Evolutionary conservation across 441 rosid genomes (phyloP).

Genomic region (Brassica balearica): DNA sequence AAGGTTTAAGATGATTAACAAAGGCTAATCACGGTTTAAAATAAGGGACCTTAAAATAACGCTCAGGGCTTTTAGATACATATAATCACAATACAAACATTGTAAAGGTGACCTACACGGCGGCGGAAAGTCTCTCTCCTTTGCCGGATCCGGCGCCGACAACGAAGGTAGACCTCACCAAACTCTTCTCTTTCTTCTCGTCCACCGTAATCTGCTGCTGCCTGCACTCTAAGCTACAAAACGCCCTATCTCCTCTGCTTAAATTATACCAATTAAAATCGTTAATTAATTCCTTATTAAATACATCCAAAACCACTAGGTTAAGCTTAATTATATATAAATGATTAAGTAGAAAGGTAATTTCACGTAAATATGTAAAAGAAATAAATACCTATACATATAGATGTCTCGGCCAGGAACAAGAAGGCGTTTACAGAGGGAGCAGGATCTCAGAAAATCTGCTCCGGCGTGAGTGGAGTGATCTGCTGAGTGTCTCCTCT

Average conservation of each 20-base stretch:
- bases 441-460: slow-evolving; percentile 65
- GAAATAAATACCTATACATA: slow-evolving; percentile 71
- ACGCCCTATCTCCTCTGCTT: slow-evolving; percentile 78
- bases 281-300: slow-evolving; percentile 39
- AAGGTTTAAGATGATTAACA: slow-evolving; percentile 11
- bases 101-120: slow-evolving; percentile 29
- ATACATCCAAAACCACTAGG: background rate
- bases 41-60: background rate
- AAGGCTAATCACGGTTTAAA: slow-evolving; percentile 23
- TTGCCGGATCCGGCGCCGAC: slow-evolving; percentile 7
- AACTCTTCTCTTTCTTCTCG: slow-evolving; percentile 57
- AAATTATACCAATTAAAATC: slow-evolving; percentile 12
- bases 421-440: slow-evolving; percentile 73
- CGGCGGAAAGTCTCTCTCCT: slow-evolving; percentile 31
- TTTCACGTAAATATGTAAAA: background rate
- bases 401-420: slow-evolving; percentile 82
- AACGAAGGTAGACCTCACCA: slow-evolving; percentile 33
- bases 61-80: slow-evolving; percentile 22
- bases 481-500: slow-evolving; percentile 57
- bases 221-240: slow-evolving; percentile 88
- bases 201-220: slow-evolving; percentile 65
- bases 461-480: slow-evolving; percentile 48
- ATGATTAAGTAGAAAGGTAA: background rate
- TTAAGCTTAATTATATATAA: background rate
- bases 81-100: slow-evolving; percentile 7